Percentiles rank a stretch among this genome's conserved stretches.
Conservation (phyloP, 345 rosid genomes). For the Noccaea bulbosa region DNA sequence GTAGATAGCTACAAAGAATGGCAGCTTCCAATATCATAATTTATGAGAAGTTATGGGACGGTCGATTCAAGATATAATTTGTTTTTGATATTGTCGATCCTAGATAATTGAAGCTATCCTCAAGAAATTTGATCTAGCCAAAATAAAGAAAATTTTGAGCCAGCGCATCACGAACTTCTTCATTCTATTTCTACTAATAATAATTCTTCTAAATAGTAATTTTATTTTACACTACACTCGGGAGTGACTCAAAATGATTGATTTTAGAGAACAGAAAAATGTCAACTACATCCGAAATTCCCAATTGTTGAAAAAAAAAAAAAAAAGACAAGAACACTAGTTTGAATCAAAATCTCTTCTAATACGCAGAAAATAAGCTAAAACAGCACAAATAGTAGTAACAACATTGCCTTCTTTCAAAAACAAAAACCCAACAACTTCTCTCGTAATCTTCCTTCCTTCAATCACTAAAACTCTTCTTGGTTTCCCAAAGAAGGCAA, state of each 20-base stretch:
- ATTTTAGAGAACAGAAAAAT: background rate
- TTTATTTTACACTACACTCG: background rate
- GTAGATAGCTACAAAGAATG: too few relatives aligned
- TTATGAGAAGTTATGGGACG: too few relatives aligned
- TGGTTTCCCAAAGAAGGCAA: conserved; percentile 79
- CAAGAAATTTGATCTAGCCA: background rate
- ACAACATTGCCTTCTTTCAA: conserved; percentile 72
- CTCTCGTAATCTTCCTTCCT: conserved; percentile 66
- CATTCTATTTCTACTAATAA: too few relatives aligned
- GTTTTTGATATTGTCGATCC: too few relatives aligned
- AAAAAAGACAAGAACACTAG: background rate
- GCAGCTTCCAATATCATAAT: too few relatives aligned
- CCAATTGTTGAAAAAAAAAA: too few relatives aligned
- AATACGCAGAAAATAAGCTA: conserved; percentile 66
- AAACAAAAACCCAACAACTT: conserved; percentile 58
- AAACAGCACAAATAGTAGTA: conserved; percentile 65
- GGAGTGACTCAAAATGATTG: too few relatives aligned
- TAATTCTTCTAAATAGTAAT: too few relatives aligned
- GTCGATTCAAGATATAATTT: too few relatives aligned
- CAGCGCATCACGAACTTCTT: background rate
- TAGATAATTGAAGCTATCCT: background rate
- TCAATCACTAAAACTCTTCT: conserved; percentile 57
- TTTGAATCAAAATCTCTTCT: conserved; percentile 49
- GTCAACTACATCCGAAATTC: background rate
- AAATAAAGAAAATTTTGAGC: too few relatives aligned